Percentiles rank a stretch among this genome's conserved stretches.
Conservation (phyloP, 306 rosid species). For the Vigna hirtella region DNA sequence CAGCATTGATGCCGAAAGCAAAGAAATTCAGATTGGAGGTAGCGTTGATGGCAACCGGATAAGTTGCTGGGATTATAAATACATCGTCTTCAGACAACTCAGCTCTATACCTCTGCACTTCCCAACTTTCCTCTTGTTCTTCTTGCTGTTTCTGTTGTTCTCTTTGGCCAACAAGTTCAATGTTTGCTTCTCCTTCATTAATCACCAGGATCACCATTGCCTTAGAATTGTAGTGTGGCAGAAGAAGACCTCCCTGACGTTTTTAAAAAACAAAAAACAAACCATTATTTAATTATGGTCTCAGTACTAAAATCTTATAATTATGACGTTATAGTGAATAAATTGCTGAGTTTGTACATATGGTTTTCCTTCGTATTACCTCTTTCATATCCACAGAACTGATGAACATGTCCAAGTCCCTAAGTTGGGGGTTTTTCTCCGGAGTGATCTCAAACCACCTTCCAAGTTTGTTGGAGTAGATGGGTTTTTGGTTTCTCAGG, state of each 20-base stretch:
- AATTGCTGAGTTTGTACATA: neutral
- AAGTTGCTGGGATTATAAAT: conserved; percentile 44
- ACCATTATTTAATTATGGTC: too few species aligned
- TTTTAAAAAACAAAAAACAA: neutral
- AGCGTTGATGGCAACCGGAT: conserved; percentile 50
- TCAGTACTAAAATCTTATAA: too few species aligned
- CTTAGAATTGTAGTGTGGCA: conserved; percentile 47
- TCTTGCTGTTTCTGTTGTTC: neutral
- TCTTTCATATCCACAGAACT: too few species aligned
- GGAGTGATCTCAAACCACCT: too few species aligned
- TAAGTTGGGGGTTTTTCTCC: too few species aligned
- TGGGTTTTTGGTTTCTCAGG: too few species aligned
- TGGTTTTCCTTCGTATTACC: too few species aligned
- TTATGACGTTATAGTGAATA: too few species aligned
- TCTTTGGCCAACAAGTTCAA: conserved; percentile 32
- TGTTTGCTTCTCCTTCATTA: conserved; percentile 25
- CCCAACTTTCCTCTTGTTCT: neutral
- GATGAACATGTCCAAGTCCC: too few species aligned
- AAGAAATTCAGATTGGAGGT: conserved; percentile 31
- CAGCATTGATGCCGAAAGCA: conserved; percentile 50
- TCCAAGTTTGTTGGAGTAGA: too few species aligned
- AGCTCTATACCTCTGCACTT: conserved; percentile 27
- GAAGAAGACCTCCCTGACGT: conserved; percentile 39
- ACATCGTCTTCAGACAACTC: conserved; percentile 35
- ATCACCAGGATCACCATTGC: conserved; percentile 4